Conservation (phyloP, 129 eudicot genomes). For the Kitagawia praeruptora region DNA sequence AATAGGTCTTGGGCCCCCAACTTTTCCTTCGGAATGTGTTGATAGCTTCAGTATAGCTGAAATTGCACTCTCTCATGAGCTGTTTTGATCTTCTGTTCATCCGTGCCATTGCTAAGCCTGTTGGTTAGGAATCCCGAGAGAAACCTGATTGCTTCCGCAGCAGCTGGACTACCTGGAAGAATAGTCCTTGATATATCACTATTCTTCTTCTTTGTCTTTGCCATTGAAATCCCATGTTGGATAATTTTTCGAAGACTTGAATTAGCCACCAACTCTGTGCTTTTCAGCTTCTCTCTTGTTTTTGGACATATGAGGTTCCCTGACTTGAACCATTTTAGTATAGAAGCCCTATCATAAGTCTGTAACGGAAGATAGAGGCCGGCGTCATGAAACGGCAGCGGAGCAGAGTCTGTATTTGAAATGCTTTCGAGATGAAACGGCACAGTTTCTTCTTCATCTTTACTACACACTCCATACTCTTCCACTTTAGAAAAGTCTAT, state of each 20-base stretch:
- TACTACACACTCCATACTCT: too few relatives aligned
- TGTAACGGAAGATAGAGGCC: conserved; percentile 14
- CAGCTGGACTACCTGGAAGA: conserved; percentile 48
- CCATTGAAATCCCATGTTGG: conserved; percentile 56
- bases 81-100: conserved; percentile 36
- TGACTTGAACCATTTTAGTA: conserved; percentile 69
- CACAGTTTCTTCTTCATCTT: too few relatives aligned
- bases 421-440: too few relatives aligned
- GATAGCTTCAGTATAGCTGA: conserved; percentile 72
- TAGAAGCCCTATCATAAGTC: conserved; percentile 72
- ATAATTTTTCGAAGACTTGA: conserved; percentile 51
- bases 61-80: conserved; percentile 68
- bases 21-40: conserved; percentile 52
- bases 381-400: too few relatives aligned
- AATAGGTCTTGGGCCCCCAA: too few relatives aligned
- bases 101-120: conserved; percentile 32
- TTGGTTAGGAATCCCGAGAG: conserved; percentile 32
- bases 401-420: too few relatives aligned
- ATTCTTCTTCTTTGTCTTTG: conserved; percentile 43
- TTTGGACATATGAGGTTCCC: conserved; percentile 73
- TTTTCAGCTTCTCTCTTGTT: conserved; percentile 52
- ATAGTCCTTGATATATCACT: conserved; percentile 51
- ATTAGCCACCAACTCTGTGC: conserved; percentile 64
- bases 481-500: too few relatives aligned
- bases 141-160: conserved; percentile 52